Percentiles rank a stretch among this genome's conserved stretches.
phyloP scores from a whole-genome alignment of 2,329 filamentous ascomycete species.

The Colletotrichum sp. region DNA sequence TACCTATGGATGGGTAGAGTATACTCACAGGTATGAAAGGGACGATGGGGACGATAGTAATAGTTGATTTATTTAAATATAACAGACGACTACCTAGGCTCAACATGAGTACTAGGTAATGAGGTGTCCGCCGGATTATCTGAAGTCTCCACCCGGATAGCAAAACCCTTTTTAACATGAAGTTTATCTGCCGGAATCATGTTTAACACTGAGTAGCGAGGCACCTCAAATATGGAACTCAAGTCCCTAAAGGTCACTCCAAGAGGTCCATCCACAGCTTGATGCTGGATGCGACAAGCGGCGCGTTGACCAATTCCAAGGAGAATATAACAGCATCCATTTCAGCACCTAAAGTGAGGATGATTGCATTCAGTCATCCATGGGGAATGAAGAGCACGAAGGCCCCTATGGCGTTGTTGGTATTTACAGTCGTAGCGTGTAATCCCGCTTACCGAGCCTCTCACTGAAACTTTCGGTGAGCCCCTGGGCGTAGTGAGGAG shows the following conservation, averaged over 20 bases:
- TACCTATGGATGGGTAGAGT: accelerated
- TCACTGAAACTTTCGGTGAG: background rate
- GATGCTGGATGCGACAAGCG: background rate
- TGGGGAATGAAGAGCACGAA: background rate
- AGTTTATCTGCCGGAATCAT: background rate
- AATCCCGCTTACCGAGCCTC: background rate
- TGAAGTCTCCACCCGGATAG: too few species aligned
- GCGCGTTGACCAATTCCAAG: accelerated
- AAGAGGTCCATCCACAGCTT: background rate
- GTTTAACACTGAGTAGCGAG: background rate
- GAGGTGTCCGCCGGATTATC: too few species aligned
- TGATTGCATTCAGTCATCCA: background rate
- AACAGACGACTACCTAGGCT: too few species aligned
- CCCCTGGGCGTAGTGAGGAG: background rate
- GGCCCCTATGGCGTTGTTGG: background rate
- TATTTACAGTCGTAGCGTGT: background rate
- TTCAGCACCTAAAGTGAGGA: background rate
- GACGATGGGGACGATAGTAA: too few species aligned
- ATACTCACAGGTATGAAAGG: accelerated
- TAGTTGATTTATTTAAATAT: too few species aligned
- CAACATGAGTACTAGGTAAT: too few species aligned
- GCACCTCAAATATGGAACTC: background rate
- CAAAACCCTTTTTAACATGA: too few species aligned
- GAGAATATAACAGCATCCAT: accelerated
- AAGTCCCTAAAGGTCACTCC: background rate